Evolutionary conservation across 2,329 filamentous ascomycete species (phyloP).

Genomic region (Phoma sp.): DNA sequence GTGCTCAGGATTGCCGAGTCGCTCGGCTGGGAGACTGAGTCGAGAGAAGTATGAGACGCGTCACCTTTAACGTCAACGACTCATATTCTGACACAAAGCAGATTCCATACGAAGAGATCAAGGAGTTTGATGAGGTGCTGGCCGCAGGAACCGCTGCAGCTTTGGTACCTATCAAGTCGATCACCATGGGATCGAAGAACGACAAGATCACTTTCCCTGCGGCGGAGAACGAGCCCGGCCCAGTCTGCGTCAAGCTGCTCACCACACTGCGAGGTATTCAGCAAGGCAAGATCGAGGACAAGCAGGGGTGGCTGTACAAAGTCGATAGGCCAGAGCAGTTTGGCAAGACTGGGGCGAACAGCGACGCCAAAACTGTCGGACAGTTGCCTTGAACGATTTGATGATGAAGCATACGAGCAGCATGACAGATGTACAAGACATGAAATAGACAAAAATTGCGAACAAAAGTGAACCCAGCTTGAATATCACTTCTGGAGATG

Average conservation of each 20-base stretch:
- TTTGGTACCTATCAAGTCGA: constrained; percentile 88
- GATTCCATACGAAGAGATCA: constrained; percentile 71
- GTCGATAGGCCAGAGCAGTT: constrained; percentile 52
- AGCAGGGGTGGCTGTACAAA: constrained; percentile 72
- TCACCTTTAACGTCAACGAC: neutral
- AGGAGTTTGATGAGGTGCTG: constrained; percentile 77
- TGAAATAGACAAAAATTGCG: neutral
- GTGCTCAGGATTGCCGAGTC: constrained; percentile 76
- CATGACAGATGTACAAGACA: neutral
- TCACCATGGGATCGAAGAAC: constrained; percentile 70
- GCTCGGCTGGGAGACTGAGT: constrained; percentile 86
- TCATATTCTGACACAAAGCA: constrained; percentile 35
- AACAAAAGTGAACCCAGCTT: neutral
- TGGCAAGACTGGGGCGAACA: constrained; percentile 31
- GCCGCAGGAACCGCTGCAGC: constrained; percentile 92
- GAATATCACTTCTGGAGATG: neutral
- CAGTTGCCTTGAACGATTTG: constrained; percentile 37
- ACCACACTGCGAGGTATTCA: constrained; percentile 84
- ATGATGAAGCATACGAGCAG: neutral
- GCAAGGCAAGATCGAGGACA: constrained; percentile 77
- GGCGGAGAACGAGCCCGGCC: constrained; percentile 72
- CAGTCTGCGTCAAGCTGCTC: constrained; percentile 74
- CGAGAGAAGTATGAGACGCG: constrained; percentile 63
- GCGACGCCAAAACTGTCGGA: constrained; percentile 39
- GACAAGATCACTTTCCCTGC: constrained; percentile 64